phyloP scores from a whole-genome alignment of 352 stramenopile genomes.

The Phytophthora europaea region DNA sequence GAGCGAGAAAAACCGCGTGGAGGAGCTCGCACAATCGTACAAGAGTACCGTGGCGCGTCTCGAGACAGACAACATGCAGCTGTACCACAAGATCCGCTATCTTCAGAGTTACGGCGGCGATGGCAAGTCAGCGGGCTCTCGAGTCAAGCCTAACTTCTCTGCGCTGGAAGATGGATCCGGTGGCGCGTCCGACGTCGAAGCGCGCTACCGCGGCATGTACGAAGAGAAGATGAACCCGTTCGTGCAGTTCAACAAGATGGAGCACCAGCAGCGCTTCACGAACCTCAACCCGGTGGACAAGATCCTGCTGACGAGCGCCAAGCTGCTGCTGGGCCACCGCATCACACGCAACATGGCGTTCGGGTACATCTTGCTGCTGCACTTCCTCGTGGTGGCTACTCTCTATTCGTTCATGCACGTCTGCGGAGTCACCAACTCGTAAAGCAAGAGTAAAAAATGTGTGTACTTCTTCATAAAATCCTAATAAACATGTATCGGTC shows the following conservation, averaged over 20 bases:
- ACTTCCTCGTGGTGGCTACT: constrained; percentile 87
- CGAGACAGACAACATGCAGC: constrained; percentile 92
- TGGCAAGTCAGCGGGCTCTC: constrained; percentile 25
- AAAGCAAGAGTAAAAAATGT: constrained; percentile 3
- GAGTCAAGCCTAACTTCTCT: constrained; percentile 31
- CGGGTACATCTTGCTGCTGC: constrained; percentile 86
- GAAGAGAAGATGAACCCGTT: constrained; percentile 94
- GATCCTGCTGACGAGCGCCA: constrained; percentile 89
- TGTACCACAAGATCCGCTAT: constrained; percentile 93
- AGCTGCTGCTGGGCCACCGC: constrained; percentile 83
- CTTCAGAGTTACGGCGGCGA: constrained; percentile 79
- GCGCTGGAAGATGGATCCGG: constrained; percentile 53
- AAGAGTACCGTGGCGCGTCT: constrained; percentile 77
- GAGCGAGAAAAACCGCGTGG: constrained; percentile 72
- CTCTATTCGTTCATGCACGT: constrained; percentile 91
- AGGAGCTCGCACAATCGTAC: constrained; percentile 72
- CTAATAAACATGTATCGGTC: not conserved
- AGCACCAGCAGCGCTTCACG: constrained; percentile 90
- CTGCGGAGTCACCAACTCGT: constrained; percentile 82
- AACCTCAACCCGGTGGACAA: constrained; percentile 93
- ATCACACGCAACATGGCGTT: constrained; percentile 88
- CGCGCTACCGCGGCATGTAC: constrained; percentile 90
- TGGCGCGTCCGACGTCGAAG: constrained; percentile 61
- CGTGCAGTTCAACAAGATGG: constrained; percentile 92
- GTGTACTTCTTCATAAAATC: not conserved